Conservation (phyloP, 148 eudicot genomes). For the Selenicereus undatus region DNA sequence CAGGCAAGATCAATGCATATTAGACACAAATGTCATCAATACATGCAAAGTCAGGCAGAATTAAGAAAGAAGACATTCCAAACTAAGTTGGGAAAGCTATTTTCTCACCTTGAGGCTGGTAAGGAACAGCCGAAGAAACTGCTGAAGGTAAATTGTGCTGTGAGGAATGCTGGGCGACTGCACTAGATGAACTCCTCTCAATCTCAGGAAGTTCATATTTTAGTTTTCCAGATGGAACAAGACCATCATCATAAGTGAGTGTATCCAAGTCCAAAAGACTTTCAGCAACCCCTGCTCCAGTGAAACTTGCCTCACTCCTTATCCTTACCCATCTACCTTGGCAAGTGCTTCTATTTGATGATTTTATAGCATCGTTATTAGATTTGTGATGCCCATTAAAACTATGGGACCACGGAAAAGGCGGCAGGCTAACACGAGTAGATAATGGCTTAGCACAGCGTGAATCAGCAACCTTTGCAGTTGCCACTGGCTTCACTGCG, state of each 20-base stretch:
- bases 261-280: conserved; percentile 55
- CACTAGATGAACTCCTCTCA: conserved; percentile 28
- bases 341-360: conserved; percentile 57
- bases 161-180: conserved; percentile 24
- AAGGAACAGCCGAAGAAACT: conserved; percentile 32
- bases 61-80: neutral
- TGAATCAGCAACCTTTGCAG: conserved; percentile 49
- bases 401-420: conserved; percentile 80
- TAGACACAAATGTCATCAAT: neutral
- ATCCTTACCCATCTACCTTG: conserved; percentile 88
- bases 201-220: conserved; percentile 35
- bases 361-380: conserved; percentile 54
- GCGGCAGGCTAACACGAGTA: conserved; percentile 57
- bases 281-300: conserved; percentile 41
- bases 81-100: neutral
- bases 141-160: conserved; percentile 39
- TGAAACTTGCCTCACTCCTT: conserved; percentile 39
- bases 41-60: neutral
- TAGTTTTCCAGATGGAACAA: conserved; percentile 59
- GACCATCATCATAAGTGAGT: conserved; percentile 59
- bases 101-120: conserved; percentile 49
- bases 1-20: conserved; percentile 4
- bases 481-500: conserved; percentile 46
- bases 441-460: conserved; percentile 49
- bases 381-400: conserved; percentile 59